phyloP scores from a whole-genome alignment of 1,284 basidiomycete genomes.

The Melanopsichium pennsylvanicum region DNA sequence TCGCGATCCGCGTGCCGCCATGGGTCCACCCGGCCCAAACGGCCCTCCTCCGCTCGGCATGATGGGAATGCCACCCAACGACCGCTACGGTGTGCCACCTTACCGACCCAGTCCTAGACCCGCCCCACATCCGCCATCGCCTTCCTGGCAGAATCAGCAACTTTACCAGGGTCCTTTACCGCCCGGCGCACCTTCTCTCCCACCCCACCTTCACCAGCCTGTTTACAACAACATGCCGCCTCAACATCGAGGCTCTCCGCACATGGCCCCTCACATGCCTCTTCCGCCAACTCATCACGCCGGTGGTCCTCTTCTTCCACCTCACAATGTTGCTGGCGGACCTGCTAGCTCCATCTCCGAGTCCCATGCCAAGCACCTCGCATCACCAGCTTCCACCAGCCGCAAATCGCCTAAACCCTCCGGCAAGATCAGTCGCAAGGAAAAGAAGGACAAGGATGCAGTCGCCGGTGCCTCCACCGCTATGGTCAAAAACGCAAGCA shows the following conservation, averaged over 20 bases:
- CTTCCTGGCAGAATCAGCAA: slow-evolving; percentile 47
- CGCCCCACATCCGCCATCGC: slow-evolving; percentile 37
- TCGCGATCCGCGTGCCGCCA: slow-evolving; percentile 30
- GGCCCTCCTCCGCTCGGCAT: slow-evolving; percentile 36
- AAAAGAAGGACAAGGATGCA: slow-evolving; percentile 41
- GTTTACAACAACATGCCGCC: slow-evolving; percentile 26
- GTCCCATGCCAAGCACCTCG: slow-evolving; percentile 35
- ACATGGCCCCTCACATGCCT: slow-evolving; percentile 38
- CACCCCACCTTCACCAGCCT: slow-evolving; percentile 39
- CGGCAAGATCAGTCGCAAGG: slow-evolving; percentile 28
- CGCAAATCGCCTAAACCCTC: slow-evolving; percentile 39
- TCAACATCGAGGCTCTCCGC: slow-evolving; percentile 37
- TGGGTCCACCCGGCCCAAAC: slow-evolving; percentile 34
- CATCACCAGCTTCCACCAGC: slow-evolving; percentile 30
- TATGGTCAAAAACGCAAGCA: slow-evolving; percentile 41
- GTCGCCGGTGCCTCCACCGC: slow-evolving; percentile 13
- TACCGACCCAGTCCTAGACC: slow-evolving; percentile 34
- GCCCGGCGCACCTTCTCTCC: slow-evolving; percentile 23
- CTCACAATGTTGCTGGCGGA: slow-evolving; percentile 17
- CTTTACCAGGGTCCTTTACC: slow-evolving; percentile 32
- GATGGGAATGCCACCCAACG: slow-evolving; percentile 41
- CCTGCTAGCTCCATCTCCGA: slow-evolving; percentile 34
- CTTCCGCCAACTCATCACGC: slow-evolving; percentile 29
- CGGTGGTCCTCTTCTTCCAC: slow-evolving; percentile 15
- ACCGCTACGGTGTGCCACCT: slow-evolving; percentile 36